A percentile compares a stretch with the other conserved stretches of the same genome.
These are phyloP conservation scores for Sporothrix mexicana DNA, from an alignment of 2,329 filamentous ascomycete genomes.

Conservation along the genomic window DNA sequence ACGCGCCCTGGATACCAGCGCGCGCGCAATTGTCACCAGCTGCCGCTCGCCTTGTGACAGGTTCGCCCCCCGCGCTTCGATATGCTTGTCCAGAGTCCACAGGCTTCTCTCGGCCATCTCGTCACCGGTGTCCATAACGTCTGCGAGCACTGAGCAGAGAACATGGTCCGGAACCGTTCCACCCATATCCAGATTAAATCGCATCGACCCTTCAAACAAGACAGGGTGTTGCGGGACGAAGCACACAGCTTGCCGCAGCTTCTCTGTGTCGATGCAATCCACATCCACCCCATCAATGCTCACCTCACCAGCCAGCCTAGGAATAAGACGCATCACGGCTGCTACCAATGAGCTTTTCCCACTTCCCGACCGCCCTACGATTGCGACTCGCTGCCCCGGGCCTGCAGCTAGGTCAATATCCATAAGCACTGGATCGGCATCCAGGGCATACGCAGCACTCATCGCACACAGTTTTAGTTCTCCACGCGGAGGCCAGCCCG, in stretches of 20 bases:
- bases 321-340: neutral
- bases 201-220: neutral
- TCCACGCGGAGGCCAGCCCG: neutral
- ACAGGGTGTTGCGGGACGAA: neutral
- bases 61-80: neutral
- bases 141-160: neutral
- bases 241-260: neutral
- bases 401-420: neutral
- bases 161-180: neutral
- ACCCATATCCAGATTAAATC: neutral
- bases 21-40: neutral
- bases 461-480: neutral
- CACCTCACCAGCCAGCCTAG: neutral
- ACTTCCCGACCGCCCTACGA: neutral
- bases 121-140: neutral
- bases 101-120: neutral
- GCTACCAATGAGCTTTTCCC: neutral
- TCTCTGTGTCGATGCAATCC: neutral
- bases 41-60: neutral
- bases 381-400: neutral
- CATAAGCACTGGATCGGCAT: neutral
- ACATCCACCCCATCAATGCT: neutral
- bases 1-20: neutral
- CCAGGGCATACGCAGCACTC: neutral
- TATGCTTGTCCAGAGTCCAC: neutral